phyloP scores from a whole-genome alignment of 345 rosid genomes.

The Lepidium africanum region DNA sequence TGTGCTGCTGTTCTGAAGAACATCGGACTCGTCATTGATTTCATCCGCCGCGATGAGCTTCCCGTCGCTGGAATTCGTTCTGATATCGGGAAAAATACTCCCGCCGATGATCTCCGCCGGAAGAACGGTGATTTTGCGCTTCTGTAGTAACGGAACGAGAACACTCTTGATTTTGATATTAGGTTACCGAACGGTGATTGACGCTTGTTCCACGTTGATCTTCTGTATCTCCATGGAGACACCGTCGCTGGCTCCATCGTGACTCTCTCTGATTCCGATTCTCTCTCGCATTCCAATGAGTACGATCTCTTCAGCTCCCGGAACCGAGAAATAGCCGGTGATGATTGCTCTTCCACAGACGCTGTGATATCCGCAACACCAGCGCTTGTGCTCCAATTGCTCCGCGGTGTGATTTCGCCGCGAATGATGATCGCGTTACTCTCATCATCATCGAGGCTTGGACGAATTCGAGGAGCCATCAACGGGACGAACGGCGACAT shows the following conservation, averaged over 20 bases:
- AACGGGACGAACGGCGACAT: slow-evolving; percentile 65
- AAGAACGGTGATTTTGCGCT: slow-evolving; percentile 70
- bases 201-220: slow-evolving; percentile 77
- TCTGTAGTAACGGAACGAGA: slow-evolving; percentile 63
- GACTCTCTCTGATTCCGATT: slow-evolving; percentile 58
- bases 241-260: slow-evolving; percentile 60
- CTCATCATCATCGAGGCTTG: slow-evolving; percentile 60
- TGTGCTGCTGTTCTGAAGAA: slow-evolving; percentile 43
- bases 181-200: slow-evolving; percentile 80
- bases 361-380: slow-evolving; percentile 16
- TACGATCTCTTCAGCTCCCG: slow-evolving; percentile 64
- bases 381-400: background rate
- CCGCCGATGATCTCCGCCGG: slow-evolving; percentile 40
- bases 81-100: slow-evolving; percentile 56
- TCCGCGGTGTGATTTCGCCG: slow-evolving; percentile 6
- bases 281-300: slow-evolving; percentile 81
- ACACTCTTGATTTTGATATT: slow-evolving; percentile 58
- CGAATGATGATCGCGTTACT: slow-evolving; percentile 21
- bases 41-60: slow-evolving; percentile 58
- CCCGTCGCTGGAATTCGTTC: slow-evolving; percentile 51
- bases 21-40: slow-evolving; percentile 85
- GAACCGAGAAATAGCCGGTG: slow-evolving; percentile 36
- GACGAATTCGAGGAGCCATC: slow-evolving; percentile 88
- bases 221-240: slow-evolving; percentile 71
- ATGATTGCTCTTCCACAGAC: slow-evolving; percentile 45